A percentile compares a stretch with the other conserved stretches of the same genome.
Evolutionary conservation across 2,329 filamentous ascomycete species (phyloP).

Genomic region (Phyllosticta ampelicida): DNA sequence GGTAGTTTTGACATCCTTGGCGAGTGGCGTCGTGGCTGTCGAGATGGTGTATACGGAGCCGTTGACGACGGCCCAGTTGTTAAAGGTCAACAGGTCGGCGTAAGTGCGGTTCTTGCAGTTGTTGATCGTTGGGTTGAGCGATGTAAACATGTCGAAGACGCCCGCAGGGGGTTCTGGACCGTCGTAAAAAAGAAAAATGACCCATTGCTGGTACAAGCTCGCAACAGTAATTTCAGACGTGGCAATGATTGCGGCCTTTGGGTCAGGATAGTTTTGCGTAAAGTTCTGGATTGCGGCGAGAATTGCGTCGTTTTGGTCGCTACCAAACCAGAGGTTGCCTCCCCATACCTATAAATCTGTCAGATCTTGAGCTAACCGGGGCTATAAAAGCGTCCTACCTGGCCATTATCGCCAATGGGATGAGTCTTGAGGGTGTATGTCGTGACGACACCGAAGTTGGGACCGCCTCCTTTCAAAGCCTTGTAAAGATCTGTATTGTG

Average conservation of each 20-base stretch:
- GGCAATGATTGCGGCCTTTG: slow-evolving; percentile 50
- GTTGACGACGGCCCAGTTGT: slow-evolving; percentile 32
- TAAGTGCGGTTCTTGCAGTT: slow-evolving; percentile 39
- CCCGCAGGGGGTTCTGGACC: slow-evolving; percentile 43
- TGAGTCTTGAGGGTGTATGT: slow-evolving; percentile 18
- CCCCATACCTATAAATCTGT: slow-evolving; percentile 32
- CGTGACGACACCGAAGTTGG: slow-evolving; percentile 37
- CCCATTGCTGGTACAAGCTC: slow-evolving; percentile 42
- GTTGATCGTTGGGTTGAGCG: slow-evolving; percentile 34
- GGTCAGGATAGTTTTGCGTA: slow-evolving; percentile 46
- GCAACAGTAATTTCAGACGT: slow-evolving; percentile 40
- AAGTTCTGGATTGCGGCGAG: slow-evolving; percentile 44
- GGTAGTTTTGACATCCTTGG: slow-evolving; percentile 15
- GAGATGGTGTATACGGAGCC: slow-evolving; percentile 24
- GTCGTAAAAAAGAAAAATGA: slow-evolving; percentile 54
- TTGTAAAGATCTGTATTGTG: slow-evolving; percentile 31
- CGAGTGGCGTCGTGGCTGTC: slow-evolving; percentile 24
- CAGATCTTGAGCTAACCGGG: slow-evolving; percentile 11
- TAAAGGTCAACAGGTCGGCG: slow-evolving; percentile 35
- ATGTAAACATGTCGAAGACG: slow-evolving; percentile 48
- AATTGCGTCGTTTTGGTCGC: slow-evolving; percentile 29
- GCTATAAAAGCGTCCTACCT: slow-evolving; percentile 18
- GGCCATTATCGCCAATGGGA: slow-evolving; percentile 17
- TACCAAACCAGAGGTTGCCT: slow-evolving; percentile 34
- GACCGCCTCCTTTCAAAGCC: slow-evolving; percentile 34